Conservation (phyloP, 176 grass and related monocot genomes). For the Poa annua region DNA sequence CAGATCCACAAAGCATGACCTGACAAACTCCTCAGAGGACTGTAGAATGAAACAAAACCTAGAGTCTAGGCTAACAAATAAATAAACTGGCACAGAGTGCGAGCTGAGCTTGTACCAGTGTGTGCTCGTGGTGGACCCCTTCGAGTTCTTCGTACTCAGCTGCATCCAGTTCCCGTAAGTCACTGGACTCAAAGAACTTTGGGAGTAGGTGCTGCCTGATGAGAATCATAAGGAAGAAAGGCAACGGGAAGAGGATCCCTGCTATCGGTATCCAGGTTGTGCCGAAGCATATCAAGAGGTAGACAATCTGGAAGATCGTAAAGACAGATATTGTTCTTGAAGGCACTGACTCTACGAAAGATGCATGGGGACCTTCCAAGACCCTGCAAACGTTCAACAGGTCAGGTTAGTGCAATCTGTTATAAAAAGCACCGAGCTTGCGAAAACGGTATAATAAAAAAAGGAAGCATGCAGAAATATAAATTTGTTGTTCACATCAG, state of each 20-base stretch:
- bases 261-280: conserved; percentile 95
- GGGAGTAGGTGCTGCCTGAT: conserved; percentile 83
- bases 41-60: background rate
- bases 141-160: conserved; percentile 92
- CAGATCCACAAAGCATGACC: background rate
- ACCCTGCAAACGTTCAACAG: conserved; percentile 51
- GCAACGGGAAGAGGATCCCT: conserved; percentile 81
- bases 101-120: conserved; percentile 42
- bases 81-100: background rate
- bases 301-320: conserved; percentile 82
- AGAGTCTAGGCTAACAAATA: background rate
- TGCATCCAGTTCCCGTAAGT: conserved; percentile 78
- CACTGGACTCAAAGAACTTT: conserved; percentile 68
- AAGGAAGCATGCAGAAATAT: background rate
- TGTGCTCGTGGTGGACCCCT: conserved; percentile 42
- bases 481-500: conserved; percentile 3
- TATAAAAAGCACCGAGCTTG: background rate
- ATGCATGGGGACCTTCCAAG: conserved; percentile 87
- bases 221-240: conserved; percentile 87
- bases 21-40: background rate
- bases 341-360: conserved; percentile 75
- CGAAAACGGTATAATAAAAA: background rate
- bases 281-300: conserved; percentile 85
- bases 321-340: conserved; percentile 57
- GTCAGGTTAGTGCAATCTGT: background rate